These are phyloP conservation scores for Gloeopeniophorella convolvens DNA, from an alignment of 768 basidiomycete genomes.

Conservation along the genomic window DNA sequence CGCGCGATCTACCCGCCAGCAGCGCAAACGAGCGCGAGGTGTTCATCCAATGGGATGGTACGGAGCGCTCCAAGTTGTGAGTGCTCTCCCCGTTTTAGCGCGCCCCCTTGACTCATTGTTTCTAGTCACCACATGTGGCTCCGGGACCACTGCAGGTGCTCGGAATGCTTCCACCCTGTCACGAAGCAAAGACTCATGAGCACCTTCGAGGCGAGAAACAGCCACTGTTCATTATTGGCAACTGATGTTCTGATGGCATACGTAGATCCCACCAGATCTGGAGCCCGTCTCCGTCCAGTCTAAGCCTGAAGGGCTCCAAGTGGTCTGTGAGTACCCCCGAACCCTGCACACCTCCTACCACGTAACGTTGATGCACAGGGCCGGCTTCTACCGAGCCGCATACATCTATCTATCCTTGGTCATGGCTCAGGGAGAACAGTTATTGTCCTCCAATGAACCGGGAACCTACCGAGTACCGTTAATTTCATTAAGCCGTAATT, in stretches of 20 bases:
- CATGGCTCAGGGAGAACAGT: conserved; percentile 70
- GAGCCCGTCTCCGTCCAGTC: conserved; percentile 52
- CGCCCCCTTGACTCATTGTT: not conserved
- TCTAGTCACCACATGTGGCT: conserved; percentile 86
- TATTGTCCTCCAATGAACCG: conserved; percentile 55
- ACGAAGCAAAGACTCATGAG: conserved; percentile 90
- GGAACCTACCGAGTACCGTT: conserved; percentile 41
- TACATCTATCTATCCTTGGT: conserved; percentile 81
- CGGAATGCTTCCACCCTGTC: conserved; percentile 75
- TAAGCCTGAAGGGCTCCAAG: conserved; percentile 56
- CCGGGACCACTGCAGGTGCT: conserved; percentile 87
- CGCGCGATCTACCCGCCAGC: conserved; percentile 26
- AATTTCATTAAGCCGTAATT: not conserved
- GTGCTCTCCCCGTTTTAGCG: conserved; percentile 26
- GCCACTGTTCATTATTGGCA: not conserved
- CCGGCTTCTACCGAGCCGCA: conserved; percentile 60
- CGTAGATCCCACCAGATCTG: conserved; percentile 72
- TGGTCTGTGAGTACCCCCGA: conserved; percentile 56
- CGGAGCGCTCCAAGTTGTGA: conserved; percentile 72
- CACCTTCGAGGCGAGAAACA: conserved; percentile 62
- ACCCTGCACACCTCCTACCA: not conserved
- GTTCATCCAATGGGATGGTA: conserved; percentile 65
- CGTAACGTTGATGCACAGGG: conserved; percentile 21
- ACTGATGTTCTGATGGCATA: not conserved
- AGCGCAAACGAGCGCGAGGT: conserved; percentile 56